phyloP scores from a whole-genome alignment of 345 rosid species.

The Euphorbia pulcherrima region DNA sequence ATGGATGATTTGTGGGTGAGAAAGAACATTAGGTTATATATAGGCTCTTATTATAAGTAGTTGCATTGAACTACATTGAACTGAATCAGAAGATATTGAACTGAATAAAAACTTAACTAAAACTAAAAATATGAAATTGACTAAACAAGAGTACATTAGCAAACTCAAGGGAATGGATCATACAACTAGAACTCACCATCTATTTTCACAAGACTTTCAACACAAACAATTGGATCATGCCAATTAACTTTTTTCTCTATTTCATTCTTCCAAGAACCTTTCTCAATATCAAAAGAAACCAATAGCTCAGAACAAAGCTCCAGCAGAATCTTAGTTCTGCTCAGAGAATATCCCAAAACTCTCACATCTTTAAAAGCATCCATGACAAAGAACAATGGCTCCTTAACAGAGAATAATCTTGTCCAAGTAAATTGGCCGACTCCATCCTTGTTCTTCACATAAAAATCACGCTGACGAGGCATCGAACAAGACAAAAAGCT shows the following conservation, averaged over 20 bases:
- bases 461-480: background rate
- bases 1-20: too few relatives aligned
- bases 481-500: background rate
- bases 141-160: too few relatives aligned
- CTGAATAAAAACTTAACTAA: too few relatives aligned
- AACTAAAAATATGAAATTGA: background rate
- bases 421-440: background rate
- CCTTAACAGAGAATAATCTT: background rate
- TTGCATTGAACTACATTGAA: too few relatives aligned
- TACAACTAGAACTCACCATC: too few relatives aligned
- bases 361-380: too few relatives aligned
- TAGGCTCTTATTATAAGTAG: too few relatives aligned
- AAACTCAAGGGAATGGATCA: too few relatives aligned
- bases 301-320: background rate
- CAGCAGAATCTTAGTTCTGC: background rate
- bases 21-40: too few relatives aligned
- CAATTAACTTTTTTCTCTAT: too few relatives aligned
- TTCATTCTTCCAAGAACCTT: background rate
- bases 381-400: too few relatives aligned
- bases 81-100: too few relatives aligned
- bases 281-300: background rate
- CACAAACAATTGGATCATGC: background rate
- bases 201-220: background rate
- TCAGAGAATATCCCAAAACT: background rate
- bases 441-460: background rate